A percentile compares a stretch with the other conserved stretches of the same genome.
phyloP scores from a whole-genome alignment of 2,329 filamentous ascomycete genomes.

The Periglandula ipomoeae region DNA sequence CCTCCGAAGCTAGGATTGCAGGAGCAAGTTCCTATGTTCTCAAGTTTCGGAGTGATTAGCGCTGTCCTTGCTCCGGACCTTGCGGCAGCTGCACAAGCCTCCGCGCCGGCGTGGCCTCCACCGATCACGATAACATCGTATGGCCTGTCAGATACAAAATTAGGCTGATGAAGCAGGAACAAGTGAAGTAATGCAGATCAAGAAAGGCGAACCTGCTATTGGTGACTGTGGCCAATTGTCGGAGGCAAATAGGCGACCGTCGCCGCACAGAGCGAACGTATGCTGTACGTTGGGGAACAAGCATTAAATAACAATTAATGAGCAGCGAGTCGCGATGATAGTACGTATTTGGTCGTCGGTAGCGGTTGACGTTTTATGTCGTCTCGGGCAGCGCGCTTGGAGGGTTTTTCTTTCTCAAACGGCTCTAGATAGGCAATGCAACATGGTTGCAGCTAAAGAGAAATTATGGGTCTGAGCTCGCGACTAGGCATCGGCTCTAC shows the following conservation, averaged over 20 bases:
- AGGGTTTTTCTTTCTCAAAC: no score
- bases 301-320: slow-evolving; percentile 18
- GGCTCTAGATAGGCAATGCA: no score
- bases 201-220: slow-evolving; percentile 5
- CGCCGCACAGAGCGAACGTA: slow-evolving; percentile 12
- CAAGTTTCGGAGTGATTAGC: slow-evolving; percentile 76
- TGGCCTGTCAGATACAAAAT: slow-evolving; percentile 33
- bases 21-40: slow-evolving; percentile 89
- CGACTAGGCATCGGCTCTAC: no score
- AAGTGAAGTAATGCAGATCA: neutral
- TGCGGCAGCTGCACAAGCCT: slow-evolving; percentile 86
- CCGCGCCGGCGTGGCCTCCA: slow-evolving; percentile 89
- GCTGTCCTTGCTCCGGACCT: slow-evolving; percentile 82
- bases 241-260: slow-evolving; percentile 10
- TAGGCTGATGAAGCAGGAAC: neutral
- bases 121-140: slow-evolving; percentile 95
- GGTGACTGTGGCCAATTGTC: slow-evolving; percentile 23
- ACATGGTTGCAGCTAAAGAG: no score
- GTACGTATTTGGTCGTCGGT: neutral
- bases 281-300: slow-evolving; percentile 16
- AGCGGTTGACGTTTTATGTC: neutral
- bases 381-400: neutral
- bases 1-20: slow-evolving; percentile 97
- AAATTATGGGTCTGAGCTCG: neutral
- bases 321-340: neutral